Conservation (phyloP, 2,329 filamentous ascomycete species). For the Cytospora schulzeri region DNA sequence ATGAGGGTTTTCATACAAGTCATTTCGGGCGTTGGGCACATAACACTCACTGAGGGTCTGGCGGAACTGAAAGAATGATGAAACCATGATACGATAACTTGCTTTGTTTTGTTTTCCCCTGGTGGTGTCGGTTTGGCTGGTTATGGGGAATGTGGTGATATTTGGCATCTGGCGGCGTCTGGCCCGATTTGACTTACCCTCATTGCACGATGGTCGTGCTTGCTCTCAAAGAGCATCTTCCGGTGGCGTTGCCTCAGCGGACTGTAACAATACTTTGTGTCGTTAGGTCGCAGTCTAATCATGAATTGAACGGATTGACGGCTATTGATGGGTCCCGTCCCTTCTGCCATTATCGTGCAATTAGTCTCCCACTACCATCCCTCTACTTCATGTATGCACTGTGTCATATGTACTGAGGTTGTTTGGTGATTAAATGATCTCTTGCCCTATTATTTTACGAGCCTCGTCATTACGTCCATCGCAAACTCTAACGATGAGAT, state of each 20-base stretch:
- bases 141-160: slow-evolving; percentile 7
- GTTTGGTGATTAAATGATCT: background rate
- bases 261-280: slow-evolving; percentile 23
- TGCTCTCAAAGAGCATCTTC: slow-evolving; percentile 24
- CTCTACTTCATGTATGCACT: background rate
- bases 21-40: slow-evolving; percentile 18
- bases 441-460: background rate
- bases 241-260: slow-evolving; percentile 20
- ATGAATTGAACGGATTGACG: slow-evolving; percentile 7
- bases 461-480: slow-evolving; percentile 24
- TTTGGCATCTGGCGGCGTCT: slow-evolving; percentile 25
- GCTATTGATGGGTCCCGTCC: background rate
- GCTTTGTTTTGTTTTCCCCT: background rate
- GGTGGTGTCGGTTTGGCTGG: slow-evolving; percentile 18
- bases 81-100: slow-evolving; percentile 12
- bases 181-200: slow-evolving; percentile 24
- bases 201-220: slow-evolving; percentile 27
- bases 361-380: background rate
- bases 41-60: slow-evolving; percentile 22
- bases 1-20: slow-evolving; percentile 28
- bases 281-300: slow-evolving; percentile 7
- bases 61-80: slow-evolving; percentile 12
- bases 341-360: background rate
- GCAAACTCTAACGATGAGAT: slow-evolving; percentile 25
- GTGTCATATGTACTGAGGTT: background rate